A percentile compares a stretch with the other conserved stretches of the same genome.
Evolutionary conservation across 768 basidiomycete species (phyloP).

Genomic region (Mycena epipterygia): DNA sequence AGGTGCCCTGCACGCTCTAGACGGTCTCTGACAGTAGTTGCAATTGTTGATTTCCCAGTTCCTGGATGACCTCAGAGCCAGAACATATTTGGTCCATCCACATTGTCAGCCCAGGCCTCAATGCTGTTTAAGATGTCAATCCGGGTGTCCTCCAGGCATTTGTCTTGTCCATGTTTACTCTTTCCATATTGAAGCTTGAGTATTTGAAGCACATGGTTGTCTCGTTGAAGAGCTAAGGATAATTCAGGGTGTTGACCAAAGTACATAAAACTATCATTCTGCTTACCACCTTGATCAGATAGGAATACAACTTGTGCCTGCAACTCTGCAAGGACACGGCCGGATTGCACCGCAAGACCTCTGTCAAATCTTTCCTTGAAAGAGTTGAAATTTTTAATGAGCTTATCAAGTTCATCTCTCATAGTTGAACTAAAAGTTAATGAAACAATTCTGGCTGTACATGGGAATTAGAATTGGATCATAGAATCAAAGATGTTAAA

Average conservation of each 20-base stretch:
- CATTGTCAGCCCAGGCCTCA: slow-evolving; percentile 6
- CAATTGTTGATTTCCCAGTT: slow-evolving; percentile 18
- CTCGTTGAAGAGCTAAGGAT: not conserved
- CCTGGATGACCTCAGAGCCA: slow-evolving; percentile 22
- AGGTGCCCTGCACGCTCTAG: not conserved
- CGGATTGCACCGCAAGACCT: slow-evolving; percentile 40
- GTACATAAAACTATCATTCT: too few relatives aligned
- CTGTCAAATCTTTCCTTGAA: slow-evolving; percentile 43
- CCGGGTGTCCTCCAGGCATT: slow-evolving; percentile 11
- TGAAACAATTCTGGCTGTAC: slow-evolving; percentile 5
- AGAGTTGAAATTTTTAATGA: slow-evolving; percentile 33
- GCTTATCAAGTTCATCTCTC: slow-evolving; percentile 32
- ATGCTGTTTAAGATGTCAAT: not conserved
- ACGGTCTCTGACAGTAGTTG: not conserved
- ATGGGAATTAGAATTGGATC: not conserved
- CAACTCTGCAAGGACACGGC: not conserved
- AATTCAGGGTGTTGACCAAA: not conserved
- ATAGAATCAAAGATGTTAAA: not conserved
- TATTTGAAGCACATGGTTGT: not conserved
- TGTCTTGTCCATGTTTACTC: not conserved
- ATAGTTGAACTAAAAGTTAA: not conserved
- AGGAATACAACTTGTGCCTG: not conserved
- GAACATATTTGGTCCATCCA: slow-evolving; percentile 18
- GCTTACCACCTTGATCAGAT: not conserved
- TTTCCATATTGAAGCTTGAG: not conserved